Evolutionary conservation across 768 basidiomycete species (phyloP).

Genomic region (Peribolospora kevripleyi): DNA sequence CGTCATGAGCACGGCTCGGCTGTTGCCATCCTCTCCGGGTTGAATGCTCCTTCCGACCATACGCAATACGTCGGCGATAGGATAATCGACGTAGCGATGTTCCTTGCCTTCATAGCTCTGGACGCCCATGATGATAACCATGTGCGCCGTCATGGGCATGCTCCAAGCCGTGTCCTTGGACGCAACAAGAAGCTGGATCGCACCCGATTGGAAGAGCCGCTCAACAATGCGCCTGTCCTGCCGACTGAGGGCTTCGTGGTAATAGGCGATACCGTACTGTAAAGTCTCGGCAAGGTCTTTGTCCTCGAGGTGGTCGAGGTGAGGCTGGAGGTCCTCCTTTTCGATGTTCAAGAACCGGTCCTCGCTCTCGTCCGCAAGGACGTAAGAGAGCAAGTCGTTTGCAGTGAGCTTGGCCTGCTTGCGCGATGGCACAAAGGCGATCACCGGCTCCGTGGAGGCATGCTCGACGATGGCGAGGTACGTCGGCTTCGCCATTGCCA

Average conservation of each 20-base stretch:
- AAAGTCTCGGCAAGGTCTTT: constrained; percentile 48
- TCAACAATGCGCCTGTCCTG: constrained; percentile 90
- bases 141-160: constrained; percentile 74
- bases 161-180: constrained; percentile 98
- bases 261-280: constrained; percentile 77
- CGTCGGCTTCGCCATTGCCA: constrained; percentile 94
- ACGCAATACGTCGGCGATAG: constrained; percentile 91
- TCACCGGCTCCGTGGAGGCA: constrained; percentile 59
- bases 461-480: constrained; percentile 80
- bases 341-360: constrained; percentile 79
- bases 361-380: constrained; percentile 58
- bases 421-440: constrained; percentile 76
- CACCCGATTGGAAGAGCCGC: constrained; percentile 72
- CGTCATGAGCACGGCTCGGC: constrained; percentile 88
- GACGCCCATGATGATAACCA: constrained; percentile 99
- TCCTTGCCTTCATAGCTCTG: constrained; percentile 92
- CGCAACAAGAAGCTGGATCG: constrained; percentile 79
- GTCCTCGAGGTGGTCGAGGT: constrained; percentile 65
- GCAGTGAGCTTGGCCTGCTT: constrained; percentile 86
- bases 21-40: constrained; percentile 61
- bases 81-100: constrained; percentile 92
- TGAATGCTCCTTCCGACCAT: constrained; percentile 99
- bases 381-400: constrained; percentile 69
- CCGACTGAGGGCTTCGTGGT: constrained; percentile 74
- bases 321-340: constrained; percentile 52